A percentile compares a stretch with the other conserved stretches of the same genome.
Evolutionary conservation across 352 stramenopile species (phyloP).

Genomic region (Phytophthora constricta): DNA sequence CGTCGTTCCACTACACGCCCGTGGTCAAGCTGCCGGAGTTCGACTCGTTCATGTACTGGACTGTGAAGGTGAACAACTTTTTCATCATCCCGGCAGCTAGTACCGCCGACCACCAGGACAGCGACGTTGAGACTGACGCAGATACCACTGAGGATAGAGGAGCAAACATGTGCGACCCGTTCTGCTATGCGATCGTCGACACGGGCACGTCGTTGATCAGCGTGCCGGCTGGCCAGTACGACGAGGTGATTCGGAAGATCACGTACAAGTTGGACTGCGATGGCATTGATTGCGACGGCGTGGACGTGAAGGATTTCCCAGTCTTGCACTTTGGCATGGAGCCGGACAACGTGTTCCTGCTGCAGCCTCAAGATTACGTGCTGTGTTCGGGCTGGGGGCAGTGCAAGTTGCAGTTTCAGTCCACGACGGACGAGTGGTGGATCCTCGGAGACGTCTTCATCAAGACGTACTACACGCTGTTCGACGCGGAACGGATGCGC

Average conservation of each 20-base stretch:
- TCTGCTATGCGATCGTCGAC: constrained; percentile 91
- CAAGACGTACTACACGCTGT: constrained; percentile 93
- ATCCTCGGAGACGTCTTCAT: constrained; percentile 92
- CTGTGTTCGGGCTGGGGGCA: constrained; percentile 73
- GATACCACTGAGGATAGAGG: background rate
- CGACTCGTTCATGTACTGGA: constrained; percentile 88
- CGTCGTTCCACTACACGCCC: constrained; percentile 89
- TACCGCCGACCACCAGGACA: background rate
- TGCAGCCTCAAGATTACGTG: constrained; percentile 85
- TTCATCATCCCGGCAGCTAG: constrained; percentile 24
- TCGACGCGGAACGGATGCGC: constrained; percentile 88
- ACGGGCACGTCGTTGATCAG: constrained; percentile 90
- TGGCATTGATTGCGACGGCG: constrained; percentile 68
- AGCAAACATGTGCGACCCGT: constrained; percentile 69
- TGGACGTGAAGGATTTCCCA: constrained; percentile 62
- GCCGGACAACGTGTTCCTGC: constrained; percentile 85
- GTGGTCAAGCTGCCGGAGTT: constrained; percentile 85
- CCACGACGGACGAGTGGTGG: constrained; percentile 82
- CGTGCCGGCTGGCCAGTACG: constrained; percentile 74
- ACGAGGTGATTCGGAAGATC: constrained; percentile 65
- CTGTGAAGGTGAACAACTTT: constrained; percentile 78
- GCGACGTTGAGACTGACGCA: too few relatives aligned
- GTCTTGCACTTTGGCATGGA: constrained; percentile 81
- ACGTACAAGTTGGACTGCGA: constrained; percentile 69
- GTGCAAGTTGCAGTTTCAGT: constrained; percentile 85